A percentile compares a stretch with the other conserved stretches of the same genome.
These are phyloP conservation scores for Globisporangium abappressorium DNA, from an alignment of 352 stramenopile species.

Conservation along the genomic window DNA sequence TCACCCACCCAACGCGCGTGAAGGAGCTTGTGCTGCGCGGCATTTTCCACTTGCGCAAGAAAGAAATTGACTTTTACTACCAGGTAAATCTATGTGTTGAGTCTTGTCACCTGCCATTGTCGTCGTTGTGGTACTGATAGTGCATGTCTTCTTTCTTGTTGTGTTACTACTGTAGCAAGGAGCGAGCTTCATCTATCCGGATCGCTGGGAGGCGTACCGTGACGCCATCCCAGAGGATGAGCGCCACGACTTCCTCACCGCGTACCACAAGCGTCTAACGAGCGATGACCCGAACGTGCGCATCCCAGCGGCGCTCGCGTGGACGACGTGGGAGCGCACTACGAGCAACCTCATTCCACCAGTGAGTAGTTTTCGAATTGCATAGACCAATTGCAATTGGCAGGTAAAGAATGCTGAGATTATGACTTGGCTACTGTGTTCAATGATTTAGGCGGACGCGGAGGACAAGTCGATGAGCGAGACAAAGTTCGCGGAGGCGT, in stretches of 20 bases:
- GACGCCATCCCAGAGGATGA: conserved; percentile 86
- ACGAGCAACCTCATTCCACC: conserved; percentile 81
- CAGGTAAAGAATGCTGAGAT: neutral
- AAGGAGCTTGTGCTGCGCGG: conserved; percentile 90
- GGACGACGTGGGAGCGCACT: conserved; percentile 91
- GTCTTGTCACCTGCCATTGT: neutral
- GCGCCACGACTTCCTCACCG: conserved; percentile 75
- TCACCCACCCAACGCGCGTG: conserved; percentile 79
- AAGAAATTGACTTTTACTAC: conserved; percentile 94
- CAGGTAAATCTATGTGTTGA: conserved; percentile 27
- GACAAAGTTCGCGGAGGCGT: conserved; percentile 83
- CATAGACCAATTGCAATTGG: too few relatives aligned
- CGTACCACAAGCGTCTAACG: conserved; percentile 87
- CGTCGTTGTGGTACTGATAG: neutral
- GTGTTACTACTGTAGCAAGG: conserved; percentile 33
- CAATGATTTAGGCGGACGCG: conserved; percentile 35
- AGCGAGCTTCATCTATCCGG: conserved; percentile 88
- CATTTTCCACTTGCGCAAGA: conserved; percentile 90
- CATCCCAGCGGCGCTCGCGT: conserved; percentile 81
- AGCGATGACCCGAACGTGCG: conserved; percentile 84
- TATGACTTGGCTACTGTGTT: neutral
- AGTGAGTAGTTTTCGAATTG: conserved; percentile 9
- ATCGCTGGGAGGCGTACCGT: conserved; percentile 89
- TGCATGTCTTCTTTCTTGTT: neutral
- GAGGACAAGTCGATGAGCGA: conserved; percentile 80